Base-by-base conservation (phyloP, 495 filamentous ascomycete species). In the Xylaria scruposa region DNA sequence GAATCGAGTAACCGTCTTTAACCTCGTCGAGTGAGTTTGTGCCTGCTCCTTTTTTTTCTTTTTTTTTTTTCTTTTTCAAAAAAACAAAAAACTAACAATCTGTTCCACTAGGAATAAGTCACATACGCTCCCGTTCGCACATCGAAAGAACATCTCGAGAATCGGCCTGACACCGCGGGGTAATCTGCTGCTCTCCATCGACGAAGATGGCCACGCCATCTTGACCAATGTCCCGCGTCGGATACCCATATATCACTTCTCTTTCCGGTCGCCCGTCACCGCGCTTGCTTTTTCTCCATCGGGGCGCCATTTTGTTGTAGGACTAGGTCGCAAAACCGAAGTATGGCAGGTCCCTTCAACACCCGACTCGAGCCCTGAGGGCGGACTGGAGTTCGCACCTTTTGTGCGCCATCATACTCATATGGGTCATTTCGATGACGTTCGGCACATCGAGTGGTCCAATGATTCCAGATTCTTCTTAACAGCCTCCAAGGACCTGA, bases 331-430 rank as follows among this genome's bases (percentile, higher is more conserved):
- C 72, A 90, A 92, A 68, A 88, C 97, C 71, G 94, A 99, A 83
- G 89, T 97, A 58, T 99, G 96, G 96, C 92, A 97, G 74, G 97
- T 97, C 26, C 97, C 96, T 8, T 93, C 91, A 24, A 94, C 92
- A 2, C 94, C 94, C 8, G 93, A 93, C 67, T 86, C 90, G 15
- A 89, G 88, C 58, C 85, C 87, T 63, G 90, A 92, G 75, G 96
- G 94, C 70, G 94, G 94, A 67, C 84, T 97, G 71, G 94, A 98
- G 73, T 98, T 97, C 81, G 94, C 97, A 12, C 96, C 96, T 0
- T 98, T 99, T 74, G 89, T 97, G 49, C 84, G 93, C 59, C 94
- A 98, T 81, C 89, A 94, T 63, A 90, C 91, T 53, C 93, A 97
- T 72, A 89, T 91, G 44, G 92, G 93, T 1, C 96, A 99, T 80